These are phyloP conservation scores for Tolypocladium guangdongense DNA, from an alignment of 2,329 filamentous ascomycete genomes.

Conservation along the genomic window DNA sequence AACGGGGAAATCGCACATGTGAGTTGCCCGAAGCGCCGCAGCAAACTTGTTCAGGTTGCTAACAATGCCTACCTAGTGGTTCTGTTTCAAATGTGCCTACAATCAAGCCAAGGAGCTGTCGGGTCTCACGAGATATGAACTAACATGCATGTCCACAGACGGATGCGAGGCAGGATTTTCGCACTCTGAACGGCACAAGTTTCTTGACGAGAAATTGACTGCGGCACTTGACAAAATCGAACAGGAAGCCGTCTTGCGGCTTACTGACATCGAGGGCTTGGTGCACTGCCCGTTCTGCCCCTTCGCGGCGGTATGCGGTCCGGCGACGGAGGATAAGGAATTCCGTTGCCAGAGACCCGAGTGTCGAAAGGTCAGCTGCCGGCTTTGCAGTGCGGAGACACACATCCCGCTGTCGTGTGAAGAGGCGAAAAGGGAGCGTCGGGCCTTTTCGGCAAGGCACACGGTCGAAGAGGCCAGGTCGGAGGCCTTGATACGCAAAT, in stretches of 20 bases:
- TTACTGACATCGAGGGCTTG: slow-evolving; percentile 60
- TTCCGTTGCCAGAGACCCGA: slow-evolving; percentile 59
- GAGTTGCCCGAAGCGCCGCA: slow-evolving; percentile 7
- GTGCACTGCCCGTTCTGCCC: slow-evolving; percentile 74
- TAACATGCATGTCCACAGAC: slow-evolving; percentile 60
- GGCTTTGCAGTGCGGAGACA: slow-evolving; percentile 55
- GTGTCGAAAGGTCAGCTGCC: slow-evolving; percentile 55
- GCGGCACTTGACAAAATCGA: slow-evolving; percentile 59
- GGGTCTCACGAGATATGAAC: slow-evolving; percentile 55
- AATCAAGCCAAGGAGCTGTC: slow-evolving; percentile 57
- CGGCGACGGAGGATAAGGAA: slow-evolving; percentile 56
- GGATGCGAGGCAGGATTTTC: slow-evolving; percentile 55
- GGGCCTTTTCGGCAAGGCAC: slow-evolving; percentile 50
- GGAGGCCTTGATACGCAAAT: slow-evolving; percentile 62
- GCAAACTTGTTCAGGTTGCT: slow-evolving; percentile 1
- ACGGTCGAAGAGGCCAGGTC: slow-evolving; percentile 78
- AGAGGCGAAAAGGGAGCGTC: slow-evolving; percentile 46
- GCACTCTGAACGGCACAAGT: slow-evolving; percentile 38
- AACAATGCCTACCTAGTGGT: slow-evolving; percentile 32
- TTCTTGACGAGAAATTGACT: slow-evolving; percentile 46
- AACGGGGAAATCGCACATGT: slow-evolving; percentile 43
- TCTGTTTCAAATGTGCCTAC: slow-evolving; percentile 58
- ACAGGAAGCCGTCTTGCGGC: slow-evolving; percentile 56
- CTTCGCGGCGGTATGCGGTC: slow-evolving; percentile 63
- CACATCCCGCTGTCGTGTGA: slow-evolving; percentile 66